These are phyloP conservation scores for Globisporangium paroecandrum DNA, from an alignment of 352 stramenopile genomes.

Conservation along the genomic window DNA sequence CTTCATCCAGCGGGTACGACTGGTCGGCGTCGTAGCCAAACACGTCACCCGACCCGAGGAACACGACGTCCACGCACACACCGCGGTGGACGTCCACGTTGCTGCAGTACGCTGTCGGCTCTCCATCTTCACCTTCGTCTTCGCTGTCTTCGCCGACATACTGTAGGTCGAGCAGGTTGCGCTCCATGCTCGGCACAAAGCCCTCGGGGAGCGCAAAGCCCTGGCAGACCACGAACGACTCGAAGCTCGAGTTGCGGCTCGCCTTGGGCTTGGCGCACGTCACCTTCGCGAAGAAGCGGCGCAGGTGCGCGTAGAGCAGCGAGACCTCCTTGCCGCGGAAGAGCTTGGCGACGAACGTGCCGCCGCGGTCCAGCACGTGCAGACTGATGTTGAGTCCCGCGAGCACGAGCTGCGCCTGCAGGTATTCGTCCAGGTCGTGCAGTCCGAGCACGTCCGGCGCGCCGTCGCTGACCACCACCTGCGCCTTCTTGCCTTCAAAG, in stretches of 20 bases:
- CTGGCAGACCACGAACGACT: conserved; percentile 80
- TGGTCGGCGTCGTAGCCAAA: conserved; percentile 82
- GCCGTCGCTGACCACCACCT: conserved; percentile 99
- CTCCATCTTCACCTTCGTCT: conserved; percentile 23
- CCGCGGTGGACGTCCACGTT: conserved; percentile 36
- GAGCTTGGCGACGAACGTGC: conserved; percentile 84
- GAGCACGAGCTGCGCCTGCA: conserved; percentile 78
- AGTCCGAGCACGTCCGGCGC: conserved; percentile 95
- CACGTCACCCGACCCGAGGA: conserved; percentile 70
- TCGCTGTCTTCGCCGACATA: conserved; percentile 42
- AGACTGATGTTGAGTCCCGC: conserved; percentile 78
- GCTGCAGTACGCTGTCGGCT: conserved; percentile 22
- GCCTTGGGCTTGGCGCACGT: conserved; percentile 83
- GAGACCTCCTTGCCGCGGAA: conserved; percentile 82
- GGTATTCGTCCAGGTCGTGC: conserved; percentile 80
- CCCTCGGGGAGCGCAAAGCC: conserved; percentile 48
- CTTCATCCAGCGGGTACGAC: conserved; percentile 65
- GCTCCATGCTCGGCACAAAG: conserved; percentile 63
- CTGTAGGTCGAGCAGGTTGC: conserved; percentile 63
- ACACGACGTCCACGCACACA: conserved; percentile 58
- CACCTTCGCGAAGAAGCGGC: conserved; percentile 64
- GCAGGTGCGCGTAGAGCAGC: conserved; percentile 68
- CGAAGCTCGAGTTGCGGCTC: conserved; percentile 82
- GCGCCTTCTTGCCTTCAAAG: conserved; percentile 82
- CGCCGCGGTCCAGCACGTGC: conserved; percentile 63